Evolutionary conservation across 495 filamentous ascomycete genomes (phyloP).

Genomic region (Podospora sp.): DNA sequence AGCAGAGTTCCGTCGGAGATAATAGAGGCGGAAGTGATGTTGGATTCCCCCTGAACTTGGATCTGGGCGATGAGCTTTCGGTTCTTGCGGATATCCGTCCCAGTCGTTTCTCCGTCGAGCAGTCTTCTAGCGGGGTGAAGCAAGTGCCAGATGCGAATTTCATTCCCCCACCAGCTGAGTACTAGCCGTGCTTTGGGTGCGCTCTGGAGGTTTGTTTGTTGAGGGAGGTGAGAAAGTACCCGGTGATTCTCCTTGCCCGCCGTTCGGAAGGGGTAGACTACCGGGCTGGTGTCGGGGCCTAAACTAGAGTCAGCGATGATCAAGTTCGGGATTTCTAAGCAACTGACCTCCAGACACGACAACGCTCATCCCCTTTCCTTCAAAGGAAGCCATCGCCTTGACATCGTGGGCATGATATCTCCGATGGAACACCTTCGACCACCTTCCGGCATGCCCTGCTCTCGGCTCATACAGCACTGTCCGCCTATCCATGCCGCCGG

Average conservation of each 20-base stretch:
- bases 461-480: constrained; percentile 77
- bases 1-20: constrained; percentile 74
- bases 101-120: constrained; percentile 42
- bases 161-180: constrained; percentile 91
- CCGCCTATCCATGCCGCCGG: constrained; percentile 86
- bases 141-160: constrained; percentile 82
- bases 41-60: constrained; percentile 79
- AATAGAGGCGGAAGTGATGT: constrained; percentile 79
- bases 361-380: constrained; percentile 79
- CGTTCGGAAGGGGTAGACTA: constrained; percentile 76
- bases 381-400: constrained; percentile 90
- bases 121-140: constrained; percentile 50
- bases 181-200: constrained; percentile 71
- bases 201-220: constrained; percentile 69
- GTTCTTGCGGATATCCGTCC: constrained; percentile 43
- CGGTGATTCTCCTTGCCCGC: constrained; percentile 82
- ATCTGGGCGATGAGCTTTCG: constrained; percentile 70
- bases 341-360: constrained; percentile 86
- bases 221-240: constrained; percentile 76
- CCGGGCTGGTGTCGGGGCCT: constrained; percentile 85
- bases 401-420: constrained; percentile 91
- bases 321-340: background rate
- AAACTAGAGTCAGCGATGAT: constrained; percentile 38
- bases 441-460: constrained; percentile 62
- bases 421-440: constrained; percentile 81